phyloP scores from a whole-genome alignment of 225 moss, liverwort and hornwort species.

The Polytrichum commune region DNA sequence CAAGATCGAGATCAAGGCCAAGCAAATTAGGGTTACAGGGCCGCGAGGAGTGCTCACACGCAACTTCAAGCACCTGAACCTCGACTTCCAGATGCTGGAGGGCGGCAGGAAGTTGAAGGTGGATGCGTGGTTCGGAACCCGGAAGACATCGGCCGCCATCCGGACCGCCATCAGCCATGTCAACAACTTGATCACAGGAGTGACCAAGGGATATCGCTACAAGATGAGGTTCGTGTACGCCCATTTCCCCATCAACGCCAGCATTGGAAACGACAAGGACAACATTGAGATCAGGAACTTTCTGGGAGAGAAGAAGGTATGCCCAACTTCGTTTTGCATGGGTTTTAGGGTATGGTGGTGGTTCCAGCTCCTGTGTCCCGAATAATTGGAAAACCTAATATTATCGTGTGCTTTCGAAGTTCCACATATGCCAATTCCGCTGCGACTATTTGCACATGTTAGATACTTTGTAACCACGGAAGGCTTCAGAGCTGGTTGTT shows the following conservation, averaged over 20 bases:
- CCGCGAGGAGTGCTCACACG: conserved; percentile 67
- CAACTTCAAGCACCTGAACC: conserved; percentile 77
- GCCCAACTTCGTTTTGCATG: neutral
- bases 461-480: too few relatives aligned
- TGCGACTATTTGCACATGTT: too few relatives aligned
- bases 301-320: conserved; percentile 81
- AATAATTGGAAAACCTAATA: too few relatives aligned
- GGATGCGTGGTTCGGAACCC: conserved; percentile 72
- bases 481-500: too few relatives aligned
- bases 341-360: neutral
- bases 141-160: conserved; percentile 76
- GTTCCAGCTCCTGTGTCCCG: neutral
- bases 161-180: conserved; percentile 77
- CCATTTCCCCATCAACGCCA: conserved; percentile 85
- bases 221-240: conserved; percentile 86
- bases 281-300: conserved; percentile 84
- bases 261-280: conserved; percentile 60
- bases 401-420: too few relatives aligned
- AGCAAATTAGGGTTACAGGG: conserved; percentile 68
- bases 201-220: conserved; percentile 73
- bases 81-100: conserved; percentile 67
- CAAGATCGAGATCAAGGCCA: conserved; percentile 69
- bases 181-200: conserved; percentile 76
- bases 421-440: too few relatives aligned
- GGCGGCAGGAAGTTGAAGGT: conserved; percentile 67